phyloP scores from a whole-genome alignment of 495 filamentous ascomycete species.

The Penicillium lividum region DNA sequence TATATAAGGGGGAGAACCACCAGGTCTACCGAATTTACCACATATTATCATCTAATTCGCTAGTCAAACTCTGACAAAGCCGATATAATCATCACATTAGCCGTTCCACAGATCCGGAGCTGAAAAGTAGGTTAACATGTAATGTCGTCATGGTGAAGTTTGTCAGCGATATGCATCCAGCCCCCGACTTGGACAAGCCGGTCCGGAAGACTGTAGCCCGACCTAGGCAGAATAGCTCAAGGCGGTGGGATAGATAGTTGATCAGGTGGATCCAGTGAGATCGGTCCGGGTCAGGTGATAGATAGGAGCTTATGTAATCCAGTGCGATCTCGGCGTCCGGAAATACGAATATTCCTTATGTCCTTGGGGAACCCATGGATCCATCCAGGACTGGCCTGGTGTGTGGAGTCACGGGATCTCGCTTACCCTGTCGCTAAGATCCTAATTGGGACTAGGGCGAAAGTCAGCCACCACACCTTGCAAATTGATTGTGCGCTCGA shows the following conservation, averaged over 20 bases:
- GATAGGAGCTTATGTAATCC: not conserved
- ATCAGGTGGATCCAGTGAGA: not conserved
- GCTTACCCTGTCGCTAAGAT: constrained; percentile 46
- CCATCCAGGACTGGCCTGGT: constrained; percentile 17
- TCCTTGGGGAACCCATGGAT: constrained; percentile 15
- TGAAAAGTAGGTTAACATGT: constrained; percentile 10
- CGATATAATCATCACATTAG: not conserved
- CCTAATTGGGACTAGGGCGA: constrained; percentile 44
- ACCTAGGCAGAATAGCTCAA: constrained; percentile 1
- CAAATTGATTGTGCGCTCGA: constrained; percentile 49
- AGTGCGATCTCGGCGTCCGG: not conserved
- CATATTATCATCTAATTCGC: not conserved
- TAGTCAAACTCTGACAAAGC: not conserved
- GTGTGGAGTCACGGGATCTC: constrained; percentile 40
- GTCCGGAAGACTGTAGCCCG: constrained; percentile 39
- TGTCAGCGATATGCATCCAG: constrained; percentile 21
- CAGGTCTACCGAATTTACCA: not conserved
- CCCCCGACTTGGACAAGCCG: constrained; percentile 15
- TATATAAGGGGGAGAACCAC: constrained; percentile 2
- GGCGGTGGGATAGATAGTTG: not conserved
- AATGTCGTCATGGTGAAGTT: constrained; percentile 28
- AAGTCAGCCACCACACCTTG: constrained; percentile 43
- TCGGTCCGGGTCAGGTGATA: not conserved
- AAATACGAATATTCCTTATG: not conserved
- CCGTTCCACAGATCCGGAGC: not conserved